Evolutionary conservation across 1,284 basidiomycete genomes (phyloP).

Genomic region (Ceratobasidium sp.): DNA sequence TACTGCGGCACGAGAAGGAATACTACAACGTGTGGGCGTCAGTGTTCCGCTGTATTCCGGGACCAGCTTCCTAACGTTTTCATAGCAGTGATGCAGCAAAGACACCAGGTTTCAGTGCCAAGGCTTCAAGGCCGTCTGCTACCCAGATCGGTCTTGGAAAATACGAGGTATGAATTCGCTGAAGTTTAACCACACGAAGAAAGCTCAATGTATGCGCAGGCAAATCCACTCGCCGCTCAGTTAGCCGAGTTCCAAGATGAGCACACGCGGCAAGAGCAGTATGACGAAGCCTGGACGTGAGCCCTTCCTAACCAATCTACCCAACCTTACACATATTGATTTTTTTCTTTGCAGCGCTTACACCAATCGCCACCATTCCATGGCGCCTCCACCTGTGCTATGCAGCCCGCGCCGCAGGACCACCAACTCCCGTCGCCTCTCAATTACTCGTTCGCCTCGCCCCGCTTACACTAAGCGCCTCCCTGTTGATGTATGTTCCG

Average conservation of each 20-base stretch:
- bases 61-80: neutral
- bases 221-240: conserved; percentile 16
- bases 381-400: conserved; percentile 3
- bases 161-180: conserved; percentile 15
- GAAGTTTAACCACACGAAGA: neutral
- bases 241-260: conserved; percentile 31
- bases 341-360: neutral
- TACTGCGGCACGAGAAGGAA: conserved; percentile 18
- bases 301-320: neutral
- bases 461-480: conserved; percentile 24
- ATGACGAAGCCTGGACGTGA: conserved; percentile 37
- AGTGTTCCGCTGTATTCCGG: neutral
- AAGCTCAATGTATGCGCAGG: neutral
- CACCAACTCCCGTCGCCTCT: neutral
- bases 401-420: conserved; percentile 13
- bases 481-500: conserved; percentile 27
- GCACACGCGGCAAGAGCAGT: conserved; percentile 23
- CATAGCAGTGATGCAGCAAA: conserved; percentile 9
- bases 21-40: conserved; percentile 39
- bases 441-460: conserved; percentile 26
- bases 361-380: neutral
- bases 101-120: neutral
- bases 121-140: conserved; percentile 4
- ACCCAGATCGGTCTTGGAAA: conserved; percentile 2
- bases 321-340: neutral